A percentile compares a stretch with the other conserved stretches of the same genome.
Conservation (phyloP, 306 rosid species). For the Fagus sylvatica region DNA sequence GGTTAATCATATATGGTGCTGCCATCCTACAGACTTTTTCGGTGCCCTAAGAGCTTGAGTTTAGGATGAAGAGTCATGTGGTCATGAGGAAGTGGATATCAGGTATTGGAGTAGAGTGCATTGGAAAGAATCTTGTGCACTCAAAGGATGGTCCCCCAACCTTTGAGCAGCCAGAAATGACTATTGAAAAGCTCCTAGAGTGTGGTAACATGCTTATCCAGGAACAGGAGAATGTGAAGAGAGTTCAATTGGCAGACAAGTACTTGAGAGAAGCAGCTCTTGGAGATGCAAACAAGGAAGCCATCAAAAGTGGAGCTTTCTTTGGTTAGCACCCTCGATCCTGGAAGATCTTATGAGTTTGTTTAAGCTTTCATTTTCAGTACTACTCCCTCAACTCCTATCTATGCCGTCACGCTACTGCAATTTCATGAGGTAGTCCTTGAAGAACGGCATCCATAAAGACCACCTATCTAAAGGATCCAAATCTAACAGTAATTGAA, state of each 20-base stretch:
- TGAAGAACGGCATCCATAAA: too few species aligned
- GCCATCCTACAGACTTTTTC: conserved; percentile 45
- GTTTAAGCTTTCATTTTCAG: not conserved
- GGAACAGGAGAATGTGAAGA: conserved; percentile 59
- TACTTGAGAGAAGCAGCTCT: conserved; percentile 52
- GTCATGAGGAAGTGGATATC: conserved; percentile 57
- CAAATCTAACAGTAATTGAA: too few species aligned
- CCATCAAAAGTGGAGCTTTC: conserved; percentile 36
- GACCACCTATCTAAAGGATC: too few species aligned
- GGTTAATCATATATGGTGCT: not conserved
- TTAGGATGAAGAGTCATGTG: conserved; percentile 59
- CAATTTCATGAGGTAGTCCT: too few species aligned
- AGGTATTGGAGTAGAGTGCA: conserved; percentile 39
- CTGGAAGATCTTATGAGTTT: not conserved
- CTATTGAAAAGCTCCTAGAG: conserved; percentile 47
- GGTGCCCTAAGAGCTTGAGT: conserved; percentile 59
- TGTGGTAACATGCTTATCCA: conserved; percentile 52
- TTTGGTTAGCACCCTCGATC: conserved; percentile 31
- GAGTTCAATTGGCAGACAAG: conserved; percentile 51
- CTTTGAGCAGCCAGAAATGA: conserved; percentile 56
- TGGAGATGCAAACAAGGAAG: conserved; percentile 50
- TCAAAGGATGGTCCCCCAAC: conserved; percentile 59
- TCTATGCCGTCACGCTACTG: too few species aligned
- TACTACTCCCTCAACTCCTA: too few species aligned
- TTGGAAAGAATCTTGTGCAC: conserved; percentile 59